Evolutionary conservation across 129 eudicot genomes (phyloP).

Genomic region (Kitagawia praeruptora): DNA sequence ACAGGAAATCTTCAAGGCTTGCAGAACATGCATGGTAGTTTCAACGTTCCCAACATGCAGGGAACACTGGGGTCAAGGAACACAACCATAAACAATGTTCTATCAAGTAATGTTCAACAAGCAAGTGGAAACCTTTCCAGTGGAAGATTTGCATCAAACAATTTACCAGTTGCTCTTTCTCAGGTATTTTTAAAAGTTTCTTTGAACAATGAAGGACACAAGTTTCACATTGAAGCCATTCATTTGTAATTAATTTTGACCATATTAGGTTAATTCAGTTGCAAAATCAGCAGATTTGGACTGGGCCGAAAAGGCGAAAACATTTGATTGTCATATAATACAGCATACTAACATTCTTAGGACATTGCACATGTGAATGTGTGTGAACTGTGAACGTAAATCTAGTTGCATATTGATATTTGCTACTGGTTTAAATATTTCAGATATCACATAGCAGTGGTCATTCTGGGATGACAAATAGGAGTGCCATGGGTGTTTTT

Average conservation of each 20-base stretch:
- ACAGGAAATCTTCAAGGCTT: conserved; percentile 77
- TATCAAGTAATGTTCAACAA: conserved; percentile 88
- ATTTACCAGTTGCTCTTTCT: conserved; percentile 70
- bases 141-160: conserved; percentile 82
- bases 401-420: neutral
- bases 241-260: neutral
- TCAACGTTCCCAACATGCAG: conserved; percentile 62
- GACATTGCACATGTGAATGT: neutral
- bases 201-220: neutral
- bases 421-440: neutral
- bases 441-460: conserved; percentile 76
- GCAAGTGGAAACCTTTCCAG: conserved; percentile 66
- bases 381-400: neutral
- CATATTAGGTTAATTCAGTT: neutral
- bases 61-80: conserved; percentile 87
- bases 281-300: neutral
- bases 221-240: neutral
- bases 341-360: neutral
- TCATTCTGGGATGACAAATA: conserved; percentile 74
- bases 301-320: neutral
- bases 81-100: conserved; percentile 49
- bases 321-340: neutral
- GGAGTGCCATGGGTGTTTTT: conserved; percentile 81
- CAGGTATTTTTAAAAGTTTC: conserved; percentile 35
- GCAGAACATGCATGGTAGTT: conserved; percentile 76